Evolutionary conservation across 2,329 filamentous ascomycete genomes (phyloP).

Genomic region (Ceratocystis destructans): DNA sequence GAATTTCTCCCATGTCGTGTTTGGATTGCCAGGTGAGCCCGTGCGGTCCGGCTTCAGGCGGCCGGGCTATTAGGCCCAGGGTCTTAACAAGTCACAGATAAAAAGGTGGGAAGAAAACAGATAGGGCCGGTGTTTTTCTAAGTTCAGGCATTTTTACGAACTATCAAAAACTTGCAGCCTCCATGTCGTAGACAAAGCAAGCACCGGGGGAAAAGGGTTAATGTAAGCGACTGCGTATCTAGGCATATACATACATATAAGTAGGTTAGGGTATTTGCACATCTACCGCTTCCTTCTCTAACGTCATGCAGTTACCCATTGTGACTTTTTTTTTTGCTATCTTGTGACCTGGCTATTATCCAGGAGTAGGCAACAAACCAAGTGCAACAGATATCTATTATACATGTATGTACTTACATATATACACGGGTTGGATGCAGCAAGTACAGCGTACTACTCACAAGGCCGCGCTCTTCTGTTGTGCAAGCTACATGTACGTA

Average conservation of each 20-base stretch:
- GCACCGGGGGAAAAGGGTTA: too few relatives aligned
- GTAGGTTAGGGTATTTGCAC: not conserved
- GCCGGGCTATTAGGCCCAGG: not conserved
- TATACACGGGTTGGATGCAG: too few relatives aligned
- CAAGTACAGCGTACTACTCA: too few relatives aligned
- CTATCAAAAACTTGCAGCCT: too few relatives aligned
- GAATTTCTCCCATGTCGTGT: not conserved
- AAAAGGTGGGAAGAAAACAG: not conserved
- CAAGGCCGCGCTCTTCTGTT: not conserved
- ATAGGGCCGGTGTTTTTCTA: not conserved
- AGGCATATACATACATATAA: too few relatives aligned
- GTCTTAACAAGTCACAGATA: not conserved
- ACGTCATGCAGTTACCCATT: not conserved
- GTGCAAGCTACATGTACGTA: not conserved
- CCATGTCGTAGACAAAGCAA: too few relatives aligned
- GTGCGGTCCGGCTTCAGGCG: not conserved
- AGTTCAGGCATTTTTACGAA: too few relatives aligned
- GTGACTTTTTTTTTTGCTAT: not conserved
- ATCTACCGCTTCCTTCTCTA: not conserved
- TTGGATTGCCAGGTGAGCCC: not conserved
- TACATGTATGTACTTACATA: not conserved
- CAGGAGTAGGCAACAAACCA: too few relatives aligned
- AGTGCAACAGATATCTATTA: not conserved
- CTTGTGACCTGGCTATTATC: too few relatives aligned
- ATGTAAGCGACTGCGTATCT: not conserved